Conservation (phyloP, 1,139 yeast genomes). For the Ogataea hybrid region DNA sequence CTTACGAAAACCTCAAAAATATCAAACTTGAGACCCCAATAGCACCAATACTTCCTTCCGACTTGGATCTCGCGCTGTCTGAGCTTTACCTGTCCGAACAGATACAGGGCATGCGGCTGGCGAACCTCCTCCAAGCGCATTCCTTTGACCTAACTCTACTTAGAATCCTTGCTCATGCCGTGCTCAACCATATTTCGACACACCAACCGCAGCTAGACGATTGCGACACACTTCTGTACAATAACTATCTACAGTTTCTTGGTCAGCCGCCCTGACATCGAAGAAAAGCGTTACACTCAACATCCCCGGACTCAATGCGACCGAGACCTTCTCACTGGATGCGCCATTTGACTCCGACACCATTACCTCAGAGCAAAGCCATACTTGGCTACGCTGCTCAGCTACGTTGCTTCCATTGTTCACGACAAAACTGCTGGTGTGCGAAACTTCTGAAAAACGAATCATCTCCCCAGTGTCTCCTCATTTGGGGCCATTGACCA, state of each 20-base stretch:
- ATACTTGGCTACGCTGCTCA: constrained; percentile 29
- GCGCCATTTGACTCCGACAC: constrained; percentile 2
- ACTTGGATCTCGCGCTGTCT: constrained; percentile 4
- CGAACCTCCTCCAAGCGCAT: constrained; percentile 6
- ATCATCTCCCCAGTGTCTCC: constrained; percentile 3
- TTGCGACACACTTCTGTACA: constrained; percentile 22
- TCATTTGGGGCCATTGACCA: constrained; percentile 7
- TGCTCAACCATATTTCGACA: constrained; percentile 14
- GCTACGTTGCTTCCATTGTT: constrained; percentile 29
- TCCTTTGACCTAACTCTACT: constrained; percentile 9
- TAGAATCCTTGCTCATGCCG: constrained; percentile 17
- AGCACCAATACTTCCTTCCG: background rate
- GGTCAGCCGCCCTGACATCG: constrained; percentile 5
- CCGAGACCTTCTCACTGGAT: constrained; percentile 15
- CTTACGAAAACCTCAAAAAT: background rate
- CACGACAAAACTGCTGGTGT: constrained; percentile 19
- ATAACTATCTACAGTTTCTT: constrained; percentile 18
- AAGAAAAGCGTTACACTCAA: constrained; percentile 12
- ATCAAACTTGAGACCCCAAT: background rate
- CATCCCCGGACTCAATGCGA: constrained; percentile 16
- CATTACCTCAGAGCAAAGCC: constrained; percentile 23
- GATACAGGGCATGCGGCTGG: constrained; percentile 17
- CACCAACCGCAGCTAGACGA: constrained; percentile 7
- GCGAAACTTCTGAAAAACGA: constrained; percentile 21
- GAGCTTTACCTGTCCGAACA: constrained; percentile 15